A percentile compares a stretch with the other conserved stretches of the same genome.
Conservation (phyloP, 176 grass and related monocot genomes). For the Zea mays region Zm-B73-REFERENCE-NAM-5.0 NC_050098.1:139023001-139023500, state of each 20-base stretch:
- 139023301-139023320: conserved; percentile 54
- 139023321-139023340: conserved; percentile 32
- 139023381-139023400: conserved; percentile 35
- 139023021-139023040: conserved; percentile 34
- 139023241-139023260: conserved; percentile 31
- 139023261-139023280: conserved; percentile 49
- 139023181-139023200: conserved; percentile 5
- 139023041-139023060: neutral
- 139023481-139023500: conserved; percentile 37
- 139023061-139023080: conserved; percentile 19
- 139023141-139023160: neutral
- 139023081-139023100: conserved; percentile 40
- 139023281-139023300: conserved; percentile 10
- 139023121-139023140: neutral
- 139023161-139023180: conserved; percentile 34
- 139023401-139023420: conserved; percentile 37
- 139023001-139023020: conserved; percentile 60
- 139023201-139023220: conserved; percentile 31
- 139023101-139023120: conserved; percentile 4
- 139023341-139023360: conserved; percentile 10
- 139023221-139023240: conserved; percentile 58
- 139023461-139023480: conserved; percentile 6
- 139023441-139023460: conserved; percentile 4
- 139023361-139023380: conserved; percentile 18
- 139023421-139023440: conserved; percentile 41